phyloP scores from a whole-genome alignment of 306 rosid genomes.

The Casuarina glauca region DNA sequence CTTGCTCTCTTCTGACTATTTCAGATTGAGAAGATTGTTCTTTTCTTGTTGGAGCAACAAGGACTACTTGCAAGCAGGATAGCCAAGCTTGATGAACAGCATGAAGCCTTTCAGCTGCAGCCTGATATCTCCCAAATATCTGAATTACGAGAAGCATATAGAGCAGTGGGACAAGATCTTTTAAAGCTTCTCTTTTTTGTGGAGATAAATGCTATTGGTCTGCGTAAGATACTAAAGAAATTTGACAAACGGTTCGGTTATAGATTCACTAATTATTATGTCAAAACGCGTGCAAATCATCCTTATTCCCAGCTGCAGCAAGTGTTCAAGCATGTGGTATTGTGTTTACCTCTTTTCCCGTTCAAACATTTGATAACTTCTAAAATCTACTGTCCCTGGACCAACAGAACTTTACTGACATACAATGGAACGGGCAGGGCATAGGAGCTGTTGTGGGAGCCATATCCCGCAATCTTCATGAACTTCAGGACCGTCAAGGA shows the following conservation, averaged over 20 bases:
- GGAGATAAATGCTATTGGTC: slow-evolving; percentile 91
- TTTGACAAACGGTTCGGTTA: slow-evolving; percentile 95
- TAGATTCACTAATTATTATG: slow-evolving; percentile 88
- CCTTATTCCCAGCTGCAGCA: slow-evolving; percentile 99
- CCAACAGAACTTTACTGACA: slow-evolving; percentile 29
- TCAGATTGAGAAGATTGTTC: slow-evolving; percentile 96
- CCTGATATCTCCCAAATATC: slow-evolving; percentile 74
- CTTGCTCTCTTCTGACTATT: slow-evolving; percentile 20
- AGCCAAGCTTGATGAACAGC: slow-evolving; percentile 68
- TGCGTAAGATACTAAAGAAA: slow-evolving; percentile 97
- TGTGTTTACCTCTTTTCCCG: slow-evolving; percentile 22
- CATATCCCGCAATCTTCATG: slow-evolving; percentile 95
- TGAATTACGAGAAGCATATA: slow-evolving; percentile 79
- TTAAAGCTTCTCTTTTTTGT: slow-evolving; percentile 83
- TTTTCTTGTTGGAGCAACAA: slow-evolving; percentile 97
- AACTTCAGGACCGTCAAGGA: slow-evolving; percentile 96
- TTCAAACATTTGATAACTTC: slow-evolving; percentile 11
- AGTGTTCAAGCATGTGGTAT: slow-evolving; percentile 99
- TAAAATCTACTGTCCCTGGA: slow-evolving; percentile 5
- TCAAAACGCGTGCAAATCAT: slow-evolving; percentile 96
- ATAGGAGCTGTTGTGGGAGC: slow-evolving; percentile 99
- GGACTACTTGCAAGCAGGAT: slow-evolving; percentile 91
- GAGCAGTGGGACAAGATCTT: slow-evolving; percentile 79
- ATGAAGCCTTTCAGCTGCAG: slow-evolving; percentile 62
- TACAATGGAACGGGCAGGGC: slow-evolving; percentile 58